A percentile compares a stretch with the other conserved stretches of the same genome.
Conservation (phyloP, 306 rosid genomes). For the Castanea crenata region DNA sequence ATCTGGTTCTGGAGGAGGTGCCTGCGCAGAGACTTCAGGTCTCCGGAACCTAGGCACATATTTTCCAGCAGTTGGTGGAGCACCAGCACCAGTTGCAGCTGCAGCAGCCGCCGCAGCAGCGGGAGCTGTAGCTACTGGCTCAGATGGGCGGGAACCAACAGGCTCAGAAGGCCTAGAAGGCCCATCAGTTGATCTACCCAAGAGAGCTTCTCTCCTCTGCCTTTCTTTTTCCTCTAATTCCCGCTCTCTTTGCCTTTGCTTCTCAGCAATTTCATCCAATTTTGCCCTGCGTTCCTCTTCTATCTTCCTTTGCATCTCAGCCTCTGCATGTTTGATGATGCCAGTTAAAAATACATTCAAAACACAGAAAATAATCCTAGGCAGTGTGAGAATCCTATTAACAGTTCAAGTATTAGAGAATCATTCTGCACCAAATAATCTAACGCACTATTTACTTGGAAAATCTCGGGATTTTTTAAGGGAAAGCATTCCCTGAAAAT, state of each 20-base stretch:
- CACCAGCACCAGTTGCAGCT: conserved; percentile 24
- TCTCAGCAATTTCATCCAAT: conserved; percentile 73
- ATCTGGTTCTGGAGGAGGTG: conserved; percentile 59
- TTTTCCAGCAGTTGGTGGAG: conserved; percentile 41
- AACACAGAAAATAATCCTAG: not conserved
- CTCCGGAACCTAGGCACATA: conserved; percentile 72
- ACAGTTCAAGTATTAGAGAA: not conserved
- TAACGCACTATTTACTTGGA: not conserved
- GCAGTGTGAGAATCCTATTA: not conserved
- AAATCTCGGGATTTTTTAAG: not conserved
- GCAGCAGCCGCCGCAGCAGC: conserved; percentile 11
- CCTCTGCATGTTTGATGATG: conserved; percentile 50
- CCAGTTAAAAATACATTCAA: not conserved
- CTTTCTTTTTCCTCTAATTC: conserved; percentile 85
- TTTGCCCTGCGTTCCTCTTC: conserved; percentile 68
- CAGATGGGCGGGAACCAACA: conserved; percentile 36
- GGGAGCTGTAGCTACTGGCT: conserved; percentile 41
- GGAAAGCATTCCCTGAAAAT: not conserved
- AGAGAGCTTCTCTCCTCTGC: conserved; percentile 54
- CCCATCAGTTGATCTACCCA: conserved; percentile 46
- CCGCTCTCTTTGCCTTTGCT: conserved; percentile 75
- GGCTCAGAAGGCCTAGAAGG: conserved; percentile 40
- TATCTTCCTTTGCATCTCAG: conserved; percentile 69
- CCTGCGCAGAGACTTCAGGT: conserved; percentile 35
- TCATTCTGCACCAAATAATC: not conserved